Evolutionary conservation across 1,284 basidiomycete genomes (phyloP).

Genomic region (Cutaneotrichosporon sp.): DNA sequence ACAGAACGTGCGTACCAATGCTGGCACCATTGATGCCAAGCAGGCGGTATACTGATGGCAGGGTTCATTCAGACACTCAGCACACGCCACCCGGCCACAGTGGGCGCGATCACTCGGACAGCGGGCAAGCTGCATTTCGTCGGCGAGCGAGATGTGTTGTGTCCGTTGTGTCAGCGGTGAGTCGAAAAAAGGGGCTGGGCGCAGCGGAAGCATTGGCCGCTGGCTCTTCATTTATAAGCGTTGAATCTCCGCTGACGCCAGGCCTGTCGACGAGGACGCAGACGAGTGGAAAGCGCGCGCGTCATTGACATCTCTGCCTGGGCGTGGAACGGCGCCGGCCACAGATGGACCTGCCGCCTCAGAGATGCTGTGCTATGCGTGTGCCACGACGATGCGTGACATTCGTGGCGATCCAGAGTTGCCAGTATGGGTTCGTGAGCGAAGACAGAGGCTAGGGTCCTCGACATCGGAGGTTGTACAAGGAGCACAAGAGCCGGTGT

Average conservation of each 20-base stretch:
- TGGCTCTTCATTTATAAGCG: too few relatives aligned
- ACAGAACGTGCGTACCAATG: slow-evolving; percentile 60
- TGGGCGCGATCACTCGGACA: slow-evolving; percentile 77
- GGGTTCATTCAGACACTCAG: slow-evolving; percentile 78
- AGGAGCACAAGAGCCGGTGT: too few relatives aligned
- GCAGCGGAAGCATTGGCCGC: too few relatives aligned
- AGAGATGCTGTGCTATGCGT: slow-evolving; percentile 64
- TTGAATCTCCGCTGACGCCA: slow-evolving; percentile 44
- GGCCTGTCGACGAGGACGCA: slow-evolving; percentile 63
- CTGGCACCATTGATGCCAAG: not conserved
- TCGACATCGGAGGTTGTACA: not conserved
- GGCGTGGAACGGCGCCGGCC: slow-evolving; percentile 9
- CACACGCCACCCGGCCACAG: slow-evolving; percentile 79
- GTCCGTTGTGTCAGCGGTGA: slow-evolving; percentile 68
- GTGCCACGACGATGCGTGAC: slow-evolving; percentile 59
- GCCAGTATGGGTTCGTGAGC: slow-evolving; percentile 33
- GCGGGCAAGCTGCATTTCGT: slow-evolving; percentile 75
- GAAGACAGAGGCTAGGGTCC: slow-evolving; percentile 8
- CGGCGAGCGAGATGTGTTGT: slow-evolving; percentile 50
- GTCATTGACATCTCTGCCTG: slow-evolving; percentile 59
- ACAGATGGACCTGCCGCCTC: slow-evolving; percentile 37
- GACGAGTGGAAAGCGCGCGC: slow-evolving; percentile 68
- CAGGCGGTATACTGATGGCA: slow-evolving; percentile 34
- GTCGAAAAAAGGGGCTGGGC: too few relatives aligned
- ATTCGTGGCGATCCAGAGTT: slow-evolving; percentile 19